Percentiles rank a stretch among this genome's conserved stretches.
phyloP scores from a whole-genome alignment of 805 yeast genomes.

The Nakazawaea ernobii region DNA sequence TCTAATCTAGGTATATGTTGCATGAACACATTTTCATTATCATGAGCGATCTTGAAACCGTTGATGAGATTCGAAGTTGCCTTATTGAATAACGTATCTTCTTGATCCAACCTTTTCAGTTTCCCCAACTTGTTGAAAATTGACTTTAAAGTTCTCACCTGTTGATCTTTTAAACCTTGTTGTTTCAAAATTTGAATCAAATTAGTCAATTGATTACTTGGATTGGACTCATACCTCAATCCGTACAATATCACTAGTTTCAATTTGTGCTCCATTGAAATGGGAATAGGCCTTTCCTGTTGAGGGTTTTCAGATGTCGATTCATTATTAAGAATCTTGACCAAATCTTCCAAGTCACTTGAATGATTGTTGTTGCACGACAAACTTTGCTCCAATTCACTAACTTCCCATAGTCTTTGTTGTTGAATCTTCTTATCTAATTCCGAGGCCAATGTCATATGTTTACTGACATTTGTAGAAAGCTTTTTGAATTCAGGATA shows the following conservation, averaged over 20 bases:
- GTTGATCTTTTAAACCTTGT: slow-evolving; percentile 28
- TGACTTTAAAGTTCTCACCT: slow-evolving; percentile 37
- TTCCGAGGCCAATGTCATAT: slow-evolving; percentile 85
- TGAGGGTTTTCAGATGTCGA: slow-evolving; percentile 18
- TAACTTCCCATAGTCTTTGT: slow-evolving; percentile 70
- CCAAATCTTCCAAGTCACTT: slow-evolving; percentile 50
- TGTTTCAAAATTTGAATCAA: slow-evolving; percentile 33
- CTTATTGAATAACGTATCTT: slow-evolving; percentile 21
- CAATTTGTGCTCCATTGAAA: slow-evolving; percentile 50
- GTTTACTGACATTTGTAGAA: slow-evolving; percentile 85
- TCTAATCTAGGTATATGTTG: slow-evolving; percentile 82
- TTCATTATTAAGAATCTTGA: slow-evolving; percentile 37
- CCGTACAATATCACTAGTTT: slow-evolving; percentile 72
- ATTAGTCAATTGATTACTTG: slow-evolving; percentile 35
- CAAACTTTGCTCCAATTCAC: slow-evolving; percentile 86
- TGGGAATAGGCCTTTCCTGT: slow-evolving; percentile 23
- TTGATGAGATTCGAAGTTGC: slow-evolving; percentile 23
- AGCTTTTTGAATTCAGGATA: slow-evolving; percentile 91
- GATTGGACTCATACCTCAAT: slow-evolving; percentile 55
- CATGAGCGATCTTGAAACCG: slow-evolving; percentile 30
- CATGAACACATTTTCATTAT: slow-evolving; percentile 73
- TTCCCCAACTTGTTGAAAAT: slow-evolving; percentile 41
- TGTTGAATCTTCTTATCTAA: slow-evolving; percentile 67
- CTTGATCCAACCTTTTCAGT: slow-evolving; percentile 33
- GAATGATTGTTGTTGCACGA: slow-evolving; percentile 57